These are phyloP conservation scores for Fusarium cyanostomum DNA, from an alignment of 2,329 filamentous ascomycete species.

Conservation along the genomic window DNA sequence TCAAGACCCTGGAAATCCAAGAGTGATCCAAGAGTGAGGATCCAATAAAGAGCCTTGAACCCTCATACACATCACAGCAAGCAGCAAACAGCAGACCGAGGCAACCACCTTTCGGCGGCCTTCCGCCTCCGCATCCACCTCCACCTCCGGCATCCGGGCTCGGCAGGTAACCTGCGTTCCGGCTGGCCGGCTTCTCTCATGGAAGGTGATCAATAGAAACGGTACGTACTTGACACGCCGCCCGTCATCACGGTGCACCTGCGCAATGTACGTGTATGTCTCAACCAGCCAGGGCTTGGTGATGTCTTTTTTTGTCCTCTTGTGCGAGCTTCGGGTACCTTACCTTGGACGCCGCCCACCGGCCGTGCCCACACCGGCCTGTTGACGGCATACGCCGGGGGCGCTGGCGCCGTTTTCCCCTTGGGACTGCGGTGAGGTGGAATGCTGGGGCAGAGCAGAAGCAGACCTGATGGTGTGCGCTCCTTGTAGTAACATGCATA, in stretches of 20 bases:
- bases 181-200: conserved; percentile 22
- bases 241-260: neutral
- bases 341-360: conserved; percentile 36
- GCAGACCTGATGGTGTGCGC: neutral
- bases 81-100: neutral
- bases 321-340: conserved; percentile 36
- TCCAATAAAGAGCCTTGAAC: conserved; percentile 23
- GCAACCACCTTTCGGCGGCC: conserved; percentile 10
- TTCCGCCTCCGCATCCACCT: conserved; percentile 21
- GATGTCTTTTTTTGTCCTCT: conserved; percentile 7
- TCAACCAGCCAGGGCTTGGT: neutral
- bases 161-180: conserved; percentile 28
- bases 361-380: conserved; percentile 26
- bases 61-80: conserved; percentile 4
- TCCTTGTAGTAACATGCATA: neutral
- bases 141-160: conserved; percentile 33
- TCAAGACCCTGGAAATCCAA: neutral
- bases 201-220: neutral
- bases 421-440: neutral
- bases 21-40: neutral
- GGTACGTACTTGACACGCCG: neutral
- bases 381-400: conserved; percentile 10
- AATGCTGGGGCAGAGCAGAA: neutral
- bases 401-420: conserved; percentile 1
- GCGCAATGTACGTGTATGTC: neutral